These are phyloP conservation scores for Porodaedalea pini DNA, from an alignment of 1,284 basidiomycete species.

Conservation along the genomic window DNA sequence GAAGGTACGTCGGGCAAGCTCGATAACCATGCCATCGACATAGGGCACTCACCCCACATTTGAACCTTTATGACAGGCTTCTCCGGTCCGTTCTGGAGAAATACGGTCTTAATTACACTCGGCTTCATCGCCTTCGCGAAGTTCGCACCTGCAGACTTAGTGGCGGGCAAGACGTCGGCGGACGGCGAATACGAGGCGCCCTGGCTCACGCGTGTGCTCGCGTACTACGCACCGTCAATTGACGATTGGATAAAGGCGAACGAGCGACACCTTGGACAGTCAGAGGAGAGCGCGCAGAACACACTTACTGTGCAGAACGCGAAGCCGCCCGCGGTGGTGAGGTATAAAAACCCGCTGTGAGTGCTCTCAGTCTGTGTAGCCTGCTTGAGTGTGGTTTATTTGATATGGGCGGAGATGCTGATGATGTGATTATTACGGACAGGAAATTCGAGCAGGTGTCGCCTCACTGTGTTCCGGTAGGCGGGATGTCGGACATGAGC, in stretches of 20 bases:
- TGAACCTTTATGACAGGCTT: conserved; percentile 41
- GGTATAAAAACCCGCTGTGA: conserved; percentile 68
- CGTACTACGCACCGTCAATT: conserved; percentile 45
- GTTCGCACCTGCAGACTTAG: conserved; percentile 49
- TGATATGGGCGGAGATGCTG: neutral
- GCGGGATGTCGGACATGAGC: conserved; percentile 41
- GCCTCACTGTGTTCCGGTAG: conserved; percentile 48
- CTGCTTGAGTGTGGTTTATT: neutral
- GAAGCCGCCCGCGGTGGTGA: conserved; percentile 49
- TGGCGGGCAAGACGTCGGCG: conserved; percentile 2
- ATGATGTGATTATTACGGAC: neutral
- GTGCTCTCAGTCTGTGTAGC: conserved; percentile 30
- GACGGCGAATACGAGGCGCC: conserved; percentile 45
- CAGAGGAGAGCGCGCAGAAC: conserved; percentile 43
- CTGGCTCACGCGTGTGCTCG: conserved; percentile 61
- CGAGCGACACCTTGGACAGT: conserved; percentile 51
- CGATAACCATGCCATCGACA: neutral
- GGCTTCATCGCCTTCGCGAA: conserved; percentile 56
- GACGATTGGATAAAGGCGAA: conserved; percentile 52
- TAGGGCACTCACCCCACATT: neutral
- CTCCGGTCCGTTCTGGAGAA: conserved; percentile 58
- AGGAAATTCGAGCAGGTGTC: conserved; percentile 50
- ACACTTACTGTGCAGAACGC: conserved; percentile 47
- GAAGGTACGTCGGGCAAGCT: conserved; percentile 12
- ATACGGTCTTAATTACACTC: conserved; percentile 46